Percentiles rank a stretch among this genome's conserved stretches.
Evolutionary conservation across 164 flowering plant species (phyloP).

Genomic region (Aristolochia contorta): DNA sequence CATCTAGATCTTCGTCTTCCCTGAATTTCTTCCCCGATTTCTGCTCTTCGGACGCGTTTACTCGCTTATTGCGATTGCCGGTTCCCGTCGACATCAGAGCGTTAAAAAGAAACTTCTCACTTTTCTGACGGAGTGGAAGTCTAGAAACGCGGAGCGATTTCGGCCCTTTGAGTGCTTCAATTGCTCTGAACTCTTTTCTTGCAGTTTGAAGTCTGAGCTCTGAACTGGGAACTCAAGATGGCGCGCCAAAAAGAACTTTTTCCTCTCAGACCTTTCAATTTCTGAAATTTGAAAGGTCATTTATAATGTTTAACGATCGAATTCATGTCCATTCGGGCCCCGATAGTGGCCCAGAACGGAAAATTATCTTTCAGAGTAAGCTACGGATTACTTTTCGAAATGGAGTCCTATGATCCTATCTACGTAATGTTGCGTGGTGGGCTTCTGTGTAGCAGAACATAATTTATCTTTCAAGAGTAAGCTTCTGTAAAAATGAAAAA

Average conservation of each 20-base stretch:
- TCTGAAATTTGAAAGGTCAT: no score
- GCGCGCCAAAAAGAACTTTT: neutral
- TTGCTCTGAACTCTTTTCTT: neutral
- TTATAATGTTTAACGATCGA: no score
- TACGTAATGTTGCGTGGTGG: no score
- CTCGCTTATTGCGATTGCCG: conserved; percentile 41
- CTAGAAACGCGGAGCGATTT: neutral
- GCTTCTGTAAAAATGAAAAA: no score
- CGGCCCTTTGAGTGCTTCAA: no score
- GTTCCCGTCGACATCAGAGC: conserved; percentile 32
- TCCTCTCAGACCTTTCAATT: neutral
- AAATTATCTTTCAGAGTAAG: no score
- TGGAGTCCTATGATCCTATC: no score
- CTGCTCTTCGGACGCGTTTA: conserved; percentile 22
- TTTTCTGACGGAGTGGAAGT: neutral
- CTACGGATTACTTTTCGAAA: no score
- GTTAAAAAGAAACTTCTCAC: neutral
- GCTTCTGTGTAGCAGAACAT: no score
- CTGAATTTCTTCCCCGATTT: conserved; percentile 29
- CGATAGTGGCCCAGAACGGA: no score
- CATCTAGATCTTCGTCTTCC: conserved; percentile 44
- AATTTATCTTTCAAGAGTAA: no score
- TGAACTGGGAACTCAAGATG: neutral
- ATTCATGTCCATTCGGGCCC: no score
- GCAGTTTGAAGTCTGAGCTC: neutral